A percentile compares a stretch with the other conserved stretches of the same genome.
Conservation (phyloP, 768 basidiomycete genomes). For the Naganishia vaughanmartiniae region DNA sequence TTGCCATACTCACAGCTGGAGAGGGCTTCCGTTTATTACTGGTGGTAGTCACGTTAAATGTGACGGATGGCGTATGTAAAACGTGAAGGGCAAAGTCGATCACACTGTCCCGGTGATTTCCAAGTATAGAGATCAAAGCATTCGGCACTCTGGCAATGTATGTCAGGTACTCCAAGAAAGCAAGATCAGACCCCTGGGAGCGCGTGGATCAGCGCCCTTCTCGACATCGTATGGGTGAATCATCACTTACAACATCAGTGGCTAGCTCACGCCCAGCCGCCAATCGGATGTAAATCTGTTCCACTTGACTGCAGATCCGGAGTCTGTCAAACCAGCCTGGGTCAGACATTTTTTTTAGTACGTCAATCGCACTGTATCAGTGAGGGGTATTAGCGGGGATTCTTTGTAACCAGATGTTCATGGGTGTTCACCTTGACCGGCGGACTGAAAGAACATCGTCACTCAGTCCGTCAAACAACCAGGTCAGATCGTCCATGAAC, state of each 20-base stretch:
- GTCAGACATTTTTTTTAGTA: conserved; percentile 27
- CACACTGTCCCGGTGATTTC: conserved; percentile 23
- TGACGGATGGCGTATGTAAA: background rate
- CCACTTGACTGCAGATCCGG: conserved; percentile 45
- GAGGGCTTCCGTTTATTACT: conserved; percentile 15
- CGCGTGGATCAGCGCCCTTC: background rate
- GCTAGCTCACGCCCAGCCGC: conserved; percentile 31
- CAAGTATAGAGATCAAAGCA: conserved; percentile 33
- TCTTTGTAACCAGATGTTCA: background rate
- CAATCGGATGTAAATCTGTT: conserved; percentile 41
- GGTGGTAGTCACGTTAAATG: background rate
- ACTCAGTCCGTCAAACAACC: conserved; percentile 41
- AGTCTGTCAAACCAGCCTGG: conserved; percentile 41
- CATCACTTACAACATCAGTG: conserved; percentile 39
- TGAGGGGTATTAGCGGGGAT: background rate
- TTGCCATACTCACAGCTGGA: conserved; percentile 3
- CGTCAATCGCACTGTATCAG: conserved; percentile 18
- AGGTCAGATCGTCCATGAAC: conserved; percentile 49
- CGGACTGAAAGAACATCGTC: conserved; percentile 19
- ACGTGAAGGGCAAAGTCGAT: conserved; percentile 29
- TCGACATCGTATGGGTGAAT: background rate
- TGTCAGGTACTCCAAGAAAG: conserved; percentile 39
- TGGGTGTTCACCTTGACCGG: conserved; percentile 36
- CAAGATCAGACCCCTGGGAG: conserved; percentile 36
- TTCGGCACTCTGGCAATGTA: conserved; percentile 31